A percentile compares a stretch with the other conserved stretches of the same genome.
These are phyloP conservation scores for Pulveroboletus ravenelii DNA, from an alignment of 768 basidiomycete species.

Conservation along the genomic window DNA sequence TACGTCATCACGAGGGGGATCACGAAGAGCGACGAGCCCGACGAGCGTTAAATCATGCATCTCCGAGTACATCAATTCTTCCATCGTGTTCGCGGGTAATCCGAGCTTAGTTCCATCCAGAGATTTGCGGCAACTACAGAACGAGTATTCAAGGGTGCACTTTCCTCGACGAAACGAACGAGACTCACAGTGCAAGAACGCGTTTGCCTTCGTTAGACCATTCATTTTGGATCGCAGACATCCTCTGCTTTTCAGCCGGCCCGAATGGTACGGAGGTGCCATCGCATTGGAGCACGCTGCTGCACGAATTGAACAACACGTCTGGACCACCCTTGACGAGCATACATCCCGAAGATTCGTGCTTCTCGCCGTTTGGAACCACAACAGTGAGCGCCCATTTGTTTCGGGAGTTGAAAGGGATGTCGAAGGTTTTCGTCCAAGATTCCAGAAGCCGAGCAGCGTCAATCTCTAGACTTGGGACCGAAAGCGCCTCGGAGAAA, in stretches of 20 bases:
- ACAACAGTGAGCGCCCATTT: conserved; percentile 54
- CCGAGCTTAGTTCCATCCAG: conserved; percentile 25
- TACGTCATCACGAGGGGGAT: conserved; percentile 51
- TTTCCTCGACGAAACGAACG: conserved; percentile 25
- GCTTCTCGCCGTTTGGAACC: conserved; percentile 1
- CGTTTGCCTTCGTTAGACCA: conserved; percentile 50
- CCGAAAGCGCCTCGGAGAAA: conserved; percentile 36
- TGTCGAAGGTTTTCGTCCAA: conserved; percentile 27
- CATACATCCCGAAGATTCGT: conserved; percentile 28
- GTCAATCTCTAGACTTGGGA: conserved; percentile 21
- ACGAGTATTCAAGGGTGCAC: neutral
- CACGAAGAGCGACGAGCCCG: conserved; percentile 51
- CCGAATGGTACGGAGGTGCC: conserved; percentile 33
- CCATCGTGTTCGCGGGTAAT: conserved; percentile 23
- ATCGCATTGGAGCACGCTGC: conserved; percentile 27
- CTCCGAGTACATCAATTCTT: conserved; percentile 37
- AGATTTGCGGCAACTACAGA: conserved; percentile 28
- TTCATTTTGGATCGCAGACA: conserved; percentile 31
- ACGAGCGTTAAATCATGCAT: conserved; percentile 40
- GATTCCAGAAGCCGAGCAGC: conserved; percentile 18
- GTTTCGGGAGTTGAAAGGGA: conserved; percentile 47
- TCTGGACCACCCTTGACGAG: conserved; percentile 61
- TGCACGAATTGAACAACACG: conserved; percentile 41
- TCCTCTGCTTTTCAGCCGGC: conserved; percentile 12
- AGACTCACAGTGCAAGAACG: conserved; percentile 42